Evolutionary conservation across 2,329 filamentous ascomycete species (phyloP).

Genomic region (Cadophora sp.): DNA sequence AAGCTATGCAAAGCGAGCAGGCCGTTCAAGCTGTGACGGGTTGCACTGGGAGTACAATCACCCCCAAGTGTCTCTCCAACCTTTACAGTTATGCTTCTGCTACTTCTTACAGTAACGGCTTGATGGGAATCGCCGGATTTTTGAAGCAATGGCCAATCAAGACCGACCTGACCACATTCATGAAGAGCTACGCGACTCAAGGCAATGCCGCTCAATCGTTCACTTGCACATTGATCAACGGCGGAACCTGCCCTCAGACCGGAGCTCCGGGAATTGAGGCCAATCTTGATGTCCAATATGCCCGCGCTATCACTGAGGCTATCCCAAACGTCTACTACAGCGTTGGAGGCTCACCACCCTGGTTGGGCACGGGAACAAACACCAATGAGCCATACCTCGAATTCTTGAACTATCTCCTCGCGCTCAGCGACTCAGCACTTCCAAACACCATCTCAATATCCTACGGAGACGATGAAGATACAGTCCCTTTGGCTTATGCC

Average conservation of each 20-base stretch:
- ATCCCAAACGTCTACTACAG: conserved; percentile 62
- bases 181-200: conserved; percentile 39
- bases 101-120: conserved; percentile 33
- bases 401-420: conserved; percentile 65
- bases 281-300: conserved; percentile 65
- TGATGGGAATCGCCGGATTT: conserved; percentile 43
- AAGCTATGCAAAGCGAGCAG: conserved; percentile 18
- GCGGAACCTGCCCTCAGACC: conserved; percentile 43
- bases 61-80: conserved; percentile 42
- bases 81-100: conserved; percentile 41
- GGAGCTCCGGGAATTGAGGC: conserved; percentile 52
- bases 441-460: conserved; percentile 66
- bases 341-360: conserved; percentile 62
- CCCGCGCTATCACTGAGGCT: conserved; percentile 60
- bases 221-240: conserved; percentile 39
- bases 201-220: conserved; percentile 45
- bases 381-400: conserved; percentile 73
- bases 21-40: conserved; percentile 37
- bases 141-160: conserved; percentile 40
- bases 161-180: conserved; percentile 40
- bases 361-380: conserved; percentile 54
- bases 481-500: conserved; percentile 61
- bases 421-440: conserved; percentile 56
- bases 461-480: conserved; percentile 61
- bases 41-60: conserved; percentile 39